Conservation (phyloP, 352 stramenopile species). For the Globisporangium mamillatum region DNA sequence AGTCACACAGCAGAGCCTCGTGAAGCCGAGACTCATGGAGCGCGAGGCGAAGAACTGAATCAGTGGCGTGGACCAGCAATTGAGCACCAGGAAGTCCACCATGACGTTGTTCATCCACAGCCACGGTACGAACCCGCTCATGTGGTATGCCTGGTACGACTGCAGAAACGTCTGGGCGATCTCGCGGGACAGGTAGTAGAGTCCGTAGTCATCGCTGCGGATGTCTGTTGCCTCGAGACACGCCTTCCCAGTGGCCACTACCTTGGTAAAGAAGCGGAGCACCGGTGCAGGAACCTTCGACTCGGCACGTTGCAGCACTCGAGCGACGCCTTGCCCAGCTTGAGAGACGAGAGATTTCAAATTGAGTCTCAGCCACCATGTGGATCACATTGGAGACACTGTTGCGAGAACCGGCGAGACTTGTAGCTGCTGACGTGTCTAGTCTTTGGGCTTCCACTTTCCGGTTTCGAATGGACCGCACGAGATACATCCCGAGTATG, state of each 20-base stretch:
- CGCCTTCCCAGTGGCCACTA: not conserved
- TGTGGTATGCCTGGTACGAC: constrained; percentile 26
- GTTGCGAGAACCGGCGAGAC: not conserved
- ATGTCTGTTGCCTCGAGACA: constrained; percentile 17
- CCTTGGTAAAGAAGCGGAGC: not conserved
- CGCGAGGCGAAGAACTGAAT: not conserved
- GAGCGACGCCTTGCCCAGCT: not conserved
- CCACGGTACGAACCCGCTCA: constrained; percentile 28
- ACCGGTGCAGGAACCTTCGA: not conserved
- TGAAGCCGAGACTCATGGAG: not conserved
- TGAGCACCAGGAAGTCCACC: constrained; percentile 27
- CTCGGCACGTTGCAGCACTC: not conserved
- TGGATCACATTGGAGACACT: not conserved
- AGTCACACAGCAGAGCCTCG: constrained; percentile 4
- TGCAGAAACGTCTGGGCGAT: constrained; percentile 27
- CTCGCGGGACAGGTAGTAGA: constrained; percentile 28
- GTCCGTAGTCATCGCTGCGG: constrained; percentile 25
- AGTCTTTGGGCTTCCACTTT: not conserved
- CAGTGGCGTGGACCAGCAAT: constrained; percentile 30
- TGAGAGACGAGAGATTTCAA: not conserved
- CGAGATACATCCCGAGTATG: not conserved
- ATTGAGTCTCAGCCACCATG: not conserved
- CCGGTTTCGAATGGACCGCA: constrained; percentile 4
- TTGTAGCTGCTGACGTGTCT: not conserved
- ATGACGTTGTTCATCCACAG: constrained; percentile 39